These are phyloP conservation scores for Claviceps sp. DNA, from an alignment of 2,329 filamentous ascomycete genomes.

Conservation along the genomic window DNA sequence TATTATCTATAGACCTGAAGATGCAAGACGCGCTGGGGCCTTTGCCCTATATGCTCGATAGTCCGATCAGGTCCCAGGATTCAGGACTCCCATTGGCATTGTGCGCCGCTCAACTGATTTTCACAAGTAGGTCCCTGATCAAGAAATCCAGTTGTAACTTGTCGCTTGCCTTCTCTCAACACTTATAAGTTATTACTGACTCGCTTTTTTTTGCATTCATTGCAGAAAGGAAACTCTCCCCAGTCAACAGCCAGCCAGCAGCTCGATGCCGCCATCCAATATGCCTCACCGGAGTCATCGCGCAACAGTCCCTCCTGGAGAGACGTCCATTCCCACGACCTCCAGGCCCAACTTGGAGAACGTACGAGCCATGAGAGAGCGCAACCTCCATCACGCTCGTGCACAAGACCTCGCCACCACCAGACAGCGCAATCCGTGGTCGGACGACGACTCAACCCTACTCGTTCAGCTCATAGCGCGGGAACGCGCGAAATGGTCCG, in stretches of 20 bases:
- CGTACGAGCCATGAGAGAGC: background rate
- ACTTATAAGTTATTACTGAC: background rate
- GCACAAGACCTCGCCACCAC: background rate
- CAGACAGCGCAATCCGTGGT: conserved; percentile 26
- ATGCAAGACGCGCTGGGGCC: background rate
- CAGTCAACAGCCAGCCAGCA: conserved; percentile 6
- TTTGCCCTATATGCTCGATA: background rate
- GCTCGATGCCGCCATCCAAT: conserved; percentile 11
- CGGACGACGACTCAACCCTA: conserved; percentile 23
- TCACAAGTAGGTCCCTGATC: conserved; percentile 1
- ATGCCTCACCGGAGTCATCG: background rate
- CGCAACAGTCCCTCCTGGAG: background rate
- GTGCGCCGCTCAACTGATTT: background rate
- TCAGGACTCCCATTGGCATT: background rate
- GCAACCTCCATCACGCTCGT: background rate
- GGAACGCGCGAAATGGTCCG: conserved; percentile 16
- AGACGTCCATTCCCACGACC: background rate
- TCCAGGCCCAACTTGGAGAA: background rate
- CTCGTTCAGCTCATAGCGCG: conserved; percentile 29
- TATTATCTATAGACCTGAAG: too few species aligned
- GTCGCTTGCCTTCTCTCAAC: background rate
- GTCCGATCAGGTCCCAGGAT: too few species aligned
- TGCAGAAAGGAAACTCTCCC: background rate
- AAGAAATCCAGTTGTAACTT: too few species aligned
- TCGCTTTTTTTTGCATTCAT: background rate